These are phyloP conservation scores for Hypoxylon cercidicola DNA, from an alignment of 495 filamentous ascomycete genomes.

Conservation along the genomic window DNA sequence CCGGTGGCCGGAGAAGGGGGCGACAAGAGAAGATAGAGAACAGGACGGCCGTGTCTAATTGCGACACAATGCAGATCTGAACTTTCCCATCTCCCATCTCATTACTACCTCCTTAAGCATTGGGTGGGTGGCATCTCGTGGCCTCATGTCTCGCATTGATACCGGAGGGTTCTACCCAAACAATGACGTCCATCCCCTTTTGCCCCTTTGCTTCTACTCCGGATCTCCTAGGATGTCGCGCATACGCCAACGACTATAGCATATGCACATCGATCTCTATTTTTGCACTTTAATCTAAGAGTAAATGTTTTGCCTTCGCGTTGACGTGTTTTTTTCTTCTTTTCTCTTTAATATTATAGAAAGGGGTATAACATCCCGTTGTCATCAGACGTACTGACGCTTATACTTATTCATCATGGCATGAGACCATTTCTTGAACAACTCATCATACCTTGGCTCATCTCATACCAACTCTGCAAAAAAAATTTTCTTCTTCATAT, in stretches of 20 bases:
- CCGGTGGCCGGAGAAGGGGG: constrained; percentile 2
- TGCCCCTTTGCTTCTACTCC: background rate
- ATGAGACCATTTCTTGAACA: no score
- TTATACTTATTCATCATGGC: no score
- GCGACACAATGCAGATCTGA: constrained; percentile 20
- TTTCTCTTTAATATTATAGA: no score
- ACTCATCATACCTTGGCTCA: no score
- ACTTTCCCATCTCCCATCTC: background rate
- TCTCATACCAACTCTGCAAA: no score
- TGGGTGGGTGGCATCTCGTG: background rate
- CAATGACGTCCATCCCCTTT: constrained; percentile 10
- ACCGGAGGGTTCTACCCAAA: background rate
- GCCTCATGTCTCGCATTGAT: background rate
- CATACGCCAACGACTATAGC: background rate
- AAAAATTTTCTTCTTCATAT: no score
- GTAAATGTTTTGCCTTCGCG: background rate
- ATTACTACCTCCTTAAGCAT: background rate
- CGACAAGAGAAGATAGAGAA: constrained; percentile 1
- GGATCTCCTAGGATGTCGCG: constrained; percentile 5
- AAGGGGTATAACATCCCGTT: no score
- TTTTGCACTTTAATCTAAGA: background rate
- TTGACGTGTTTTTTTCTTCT: constrained; percentile 9
- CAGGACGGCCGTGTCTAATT: constrained; percentile 11
- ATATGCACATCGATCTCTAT: background rate
- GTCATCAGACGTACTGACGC: no score